Evolutionary conservation across 1,139 yeast species (phyloP).

Genomic region (Suhomyces coccinellae): DNA sequence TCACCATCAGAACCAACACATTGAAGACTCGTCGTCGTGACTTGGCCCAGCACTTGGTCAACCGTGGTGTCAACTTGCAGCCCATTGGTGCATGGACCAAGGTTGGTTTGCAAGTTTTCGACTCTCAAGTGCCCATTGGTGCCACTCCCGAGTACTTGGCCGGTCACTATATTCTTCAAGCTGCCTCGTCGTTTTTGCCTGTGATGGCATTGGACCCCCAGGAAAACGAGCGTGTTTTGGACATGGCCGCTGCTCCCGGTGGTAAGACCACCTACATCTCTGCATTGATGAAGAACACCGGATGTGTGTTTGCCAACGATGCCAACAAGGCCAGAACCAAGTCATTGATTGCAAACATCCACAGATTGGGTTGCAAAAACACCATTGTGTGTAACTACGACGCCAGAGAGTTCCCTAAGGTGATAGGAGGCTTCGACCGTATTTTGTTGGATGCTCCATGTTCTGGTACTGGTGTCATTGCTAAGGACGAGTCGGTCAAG

Average conservation of each 20-base stretch:
- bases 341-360: conserved; percentile 94
- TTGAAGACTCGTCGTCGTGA: conserved; percentile 93
- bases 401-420: conserved; percentile 98
- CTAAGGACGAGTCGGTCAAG: conserved; percentile 95
- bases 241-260: conserved; percentile 99
- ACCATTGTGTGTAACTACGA: conserved; percentile 97
- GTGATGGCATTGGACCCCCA: conserved; percentile 97
- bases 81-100: conserved; percentile 98
- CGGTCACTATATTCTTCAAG: conserved; percentile 96
- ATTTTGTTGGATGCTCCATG: conserved; percentile 97
- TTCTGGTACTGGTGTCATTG: conserved; percentile 99
- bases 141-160: conserved; percentile 99
- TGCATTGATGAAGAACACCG: conserved; percentile 97
- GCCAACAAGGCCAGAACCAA: conserved; percentile 95
- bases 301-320: conserved; percentile 96
- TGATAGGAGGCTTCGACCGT: conserved; percentile 97
- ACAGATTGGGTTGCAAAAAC: conserved; percentile 94
- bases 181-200: conserved; percentile 97
- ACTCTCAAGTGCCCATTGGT: conserved; percentile 98
- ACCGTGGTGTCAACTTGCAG: conserved; percentile 95
- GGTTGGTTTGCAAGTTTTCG: conserved; percentile 95
- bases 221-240: conserved; percentile 90
- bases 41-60: conserved; percentile 89
- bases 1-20: conserved; percentile 95
- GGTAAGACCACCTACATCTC: conserved; percentile 97